phyloP scores from a whole-genome alignment of 257 asterid species.

The Forsythia suspensa region DNA sequence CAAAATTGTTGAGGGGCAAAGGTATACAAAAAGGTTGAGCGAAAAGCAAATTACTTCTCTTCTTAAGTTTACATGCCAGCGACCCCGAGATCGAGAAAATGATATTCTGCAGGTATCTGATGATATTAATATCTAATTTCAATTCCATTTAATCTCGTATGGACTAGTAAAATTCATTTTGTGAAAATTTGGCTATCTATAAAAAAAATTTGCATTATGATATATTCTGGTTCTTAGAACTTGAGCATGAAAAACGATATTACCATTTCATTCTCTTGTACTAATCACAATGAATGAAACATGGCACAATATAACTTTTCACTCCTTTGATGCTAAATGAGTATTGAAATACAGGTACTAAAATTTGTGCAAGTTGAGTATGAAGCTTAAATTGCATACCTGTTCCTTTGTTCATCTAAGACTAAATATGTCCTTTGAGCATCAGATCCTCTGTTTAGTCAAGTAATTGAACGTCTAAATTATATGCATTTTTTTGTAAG shows the following conservation, averaged over 20 bases:
- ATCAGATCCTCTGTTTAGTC: neutral
- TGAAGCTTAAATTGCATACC: neutral
- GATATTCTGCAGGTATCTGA: slow-evolving; percentile 77
- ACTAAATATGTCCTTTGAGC: neutral
- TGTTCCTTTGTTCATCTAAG: neutral
- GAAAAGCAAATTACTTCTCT: slow-evolving; percentile 96
- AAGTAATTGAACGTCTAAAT: neutral
- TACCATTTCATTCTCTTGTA: neutral
- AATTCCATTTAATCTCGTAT: neutral
- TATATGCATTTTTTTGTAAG: neutral
- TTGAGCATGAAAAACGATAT: neutral
- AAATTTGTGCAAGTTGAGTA: neutral
- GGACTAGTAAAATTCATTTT: neutral
- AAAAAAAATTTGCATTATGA: neutral
- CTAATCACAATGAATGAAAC: neutral
- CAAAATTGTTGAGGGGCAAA: slow-evolving; percentile 95
- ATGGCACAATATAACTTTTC: neutral
- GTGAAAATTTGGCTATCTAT: neutral
- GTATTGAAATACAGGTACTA: neutral
- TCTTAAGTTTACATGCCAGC: slow-evolving; percentile 90
- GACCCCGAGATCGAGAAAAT: slow-evolving; percentile 91
- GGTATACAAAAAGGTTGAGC: slow-evolving; percentile 95
- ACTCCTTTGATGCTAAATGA: neutral
- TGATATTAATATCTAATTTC: neutral
- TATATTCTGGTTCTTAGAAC: neutral